A percentile compares a stretch with the other conserved stretches of the same genome.
These are phyloP conservation scores for Aspergillus tamarii DNA, from an alignment of 2,329 filamentous ascomycete species.

Conservation along the genomic window DNA sequence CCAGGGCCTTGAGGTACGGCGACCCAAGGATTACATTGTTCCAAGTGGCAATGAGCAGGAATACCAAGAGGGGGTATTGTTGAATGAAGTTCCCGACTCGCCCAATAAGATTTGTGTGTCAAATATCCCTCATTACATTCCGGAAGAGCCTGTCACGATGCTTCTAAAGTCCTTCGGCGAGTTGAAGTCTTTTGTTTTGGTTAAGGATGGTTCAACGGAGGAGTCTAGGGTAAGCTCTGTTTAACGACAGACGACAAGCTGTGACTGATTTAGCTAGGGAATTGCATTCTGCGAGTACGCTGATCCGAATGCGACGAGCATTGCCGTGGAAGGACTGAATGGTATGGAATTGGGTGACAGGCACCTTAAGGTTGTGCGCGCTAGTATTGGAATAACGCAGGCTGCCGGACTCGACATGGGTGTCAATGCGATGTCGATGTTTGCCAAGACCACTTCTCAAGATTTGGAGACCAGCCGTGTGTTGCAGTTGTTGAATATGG, in stretches of 20 bases:
- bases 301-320: slow-evolving; percentile 73
- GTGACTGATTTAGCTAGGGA: slow-evolving; percentile 60
- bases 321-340: slow-evolving; percentile 88
- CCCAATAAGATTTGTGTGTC: slow-evolving; percentile 93
- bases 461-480: slow-evolving; percentile 82
- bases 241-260: slow-evolving; percentile 31
- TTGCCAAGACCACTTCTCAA: slow-evolving; percentile 82
- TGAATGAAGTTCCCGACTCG: slow-evolving; percentile 82
- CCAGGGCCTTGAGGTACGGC: slow-evolving; percentile 70
- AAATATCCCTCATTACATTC: slow-evolving; percentile 85
- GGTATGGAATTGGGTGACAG: slow-evolving; percentile 91
- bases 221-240: slow-evolving; percentile 74
- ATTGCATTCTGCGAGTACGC: slow-evolving; percentile 96
- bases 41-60: slow-evolving; percentile 73
- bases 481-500: slow-evolving; percentile 95
- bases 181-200: slow-evolving; percentile 86
- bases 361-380: slow-evolving; percentile 81
- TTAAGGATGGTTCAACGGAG: slow-evolving; percentile 82
- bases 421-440: slow-evolving; percentile 96
- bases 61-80: slow-evolving; percentile 75
- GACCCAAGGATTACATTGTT: slow-evolving; percentile 97
- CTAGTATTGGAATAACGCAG: slow-evolving; percentile 92
- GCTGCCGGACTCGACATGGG: slow-evolving; percentile 90
- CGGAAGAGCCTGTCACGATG: slow-evolving; percentile 89
- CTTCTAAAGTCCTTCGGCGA: slow-evolving; percentile 88